Conservation (phyloP, 2,329 filamentous ascomycete genomes). For the Penicillium carneum region DNA sequence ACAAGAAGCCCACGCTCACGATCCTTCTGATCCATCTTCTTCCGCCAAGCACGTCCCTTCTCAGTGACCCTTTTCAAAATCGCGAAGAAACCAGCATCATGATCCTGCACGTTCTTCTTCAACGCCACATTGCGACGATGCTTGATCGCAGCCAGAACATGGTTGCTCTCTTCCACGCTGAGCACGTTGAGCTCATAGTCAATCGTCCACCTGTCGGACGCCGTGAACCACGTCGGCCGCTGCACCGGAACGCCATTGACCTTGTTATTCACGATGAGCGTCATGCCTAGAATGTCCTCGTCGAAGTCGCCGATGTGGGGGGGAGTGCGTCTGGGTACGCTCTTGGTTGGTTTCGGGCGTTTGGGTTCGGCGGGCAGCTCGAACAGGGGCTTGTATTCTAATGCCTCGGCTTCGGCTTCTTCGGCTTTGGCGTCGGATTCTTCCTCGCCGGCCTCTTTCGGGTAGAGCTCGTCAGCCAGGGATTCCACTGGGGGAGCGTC, state of each 20-base stretch:
- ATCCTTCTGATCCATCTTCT: constrained; percentile 62
- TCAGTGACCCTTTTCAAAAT: constrained; percentile 55
- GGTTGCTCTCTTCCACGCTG: constrained; percentile 51
- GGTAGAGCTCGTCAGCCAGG: background rate
- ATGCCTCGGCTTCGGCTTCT: background rate
- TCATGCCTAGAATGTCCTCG: constrained; percentile 68
- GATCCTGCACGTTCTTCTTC: constrained; percentile 37
- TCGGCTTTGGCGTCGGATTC: background rate
- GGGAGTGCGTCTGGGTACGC: background rate
- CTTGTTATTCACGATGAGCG: constrained; percentile 73
- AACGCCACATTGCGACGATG: constrained; percentile 61
- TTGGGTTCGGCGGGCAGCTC: background rate
- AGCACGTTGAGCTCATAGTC: constrained; percentile 79
- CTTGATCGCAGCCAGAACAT: constrained; percentile 65
- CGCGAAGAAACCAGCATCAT: constrained; percentile 53
- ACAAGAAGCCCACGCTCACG: constrained; percentile 51
- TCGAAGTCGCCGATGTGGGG: background rate
- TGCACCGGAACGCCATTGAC: constrained; percentile 70
- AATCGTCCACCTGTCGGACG: constrained; percentile 69
- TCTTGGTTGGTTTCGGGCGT: background rate
- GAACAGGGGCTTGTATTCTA: background rate
- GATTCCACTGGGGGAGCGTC: no score
- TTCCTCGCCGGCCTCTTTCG: background rate
- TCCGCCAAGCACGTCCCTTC: constrained; percentile 67
- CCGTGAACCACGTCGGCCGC: constrained; percentile 61